Conservation (phyloP, 2,329 filamentous ascomycete species). For the Emergomyces africanus region DNA sequence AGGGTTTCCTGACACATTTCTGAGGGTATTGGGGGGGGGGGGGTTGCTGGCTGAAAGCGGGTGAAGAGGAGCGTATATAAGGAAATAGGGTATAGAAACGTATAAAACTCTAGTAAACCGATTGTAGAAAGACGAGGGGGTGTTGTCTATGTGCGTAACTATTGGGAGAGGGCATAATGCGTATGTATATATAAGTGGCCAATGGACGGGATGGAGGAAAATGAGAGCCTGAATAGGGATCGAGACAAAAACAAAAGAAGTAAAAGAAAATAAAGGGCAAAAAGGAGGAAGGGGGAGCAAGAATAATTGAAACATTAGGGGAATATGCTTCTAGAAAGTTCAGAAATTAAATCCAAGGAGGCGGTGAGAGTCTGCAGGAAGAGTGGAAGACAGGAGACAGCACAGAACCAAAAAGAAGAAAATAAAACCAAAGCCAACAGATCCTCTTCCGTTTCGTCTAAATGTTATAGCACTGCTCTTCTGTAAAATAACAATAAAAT, state of each 20-base stretch:
- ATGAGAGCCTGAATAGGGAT: neutral
- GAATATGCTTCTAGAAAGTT: neutral
- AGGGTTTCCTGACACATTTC: neutral
- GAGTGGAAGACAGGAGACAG: neutral
- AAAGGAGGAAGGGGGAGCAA: neutral
- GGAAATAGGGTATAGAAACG: neutral
- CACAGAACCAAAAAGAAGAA: neutral
- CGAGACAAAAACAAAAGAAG: too few relatives aligned
- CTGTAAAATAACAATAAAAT: conserved; percentile 1
- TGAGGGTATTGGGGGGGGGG: neutral
- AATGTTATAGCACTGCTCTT: neutral
- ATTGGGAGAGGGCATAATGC: neutral
- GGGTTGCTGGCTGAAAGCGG: neutral
- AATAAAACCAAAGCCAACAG: neutral
- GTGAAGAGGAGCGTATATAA: neutral
- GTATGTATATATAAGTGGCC: neutral
- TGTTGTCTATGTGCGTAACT: neutral
- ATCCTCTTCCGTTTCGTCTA: neutral
- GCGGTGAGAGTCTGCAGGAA: neutral
- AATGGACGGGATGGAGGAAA: neutral
- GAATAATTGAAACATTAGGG: neutral
- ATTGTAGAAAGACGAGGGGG: neutral
- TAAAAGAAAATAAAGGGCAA: neutral
- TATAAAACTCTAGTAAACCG: neutral
- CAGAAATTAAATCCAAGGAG: neutral